Evolutionary conservation across 805 yeast genomes (phyloP), one percentile per base, ranked within the genome.

Genomic region (Nakazawaea wyomingensis): DNA sequence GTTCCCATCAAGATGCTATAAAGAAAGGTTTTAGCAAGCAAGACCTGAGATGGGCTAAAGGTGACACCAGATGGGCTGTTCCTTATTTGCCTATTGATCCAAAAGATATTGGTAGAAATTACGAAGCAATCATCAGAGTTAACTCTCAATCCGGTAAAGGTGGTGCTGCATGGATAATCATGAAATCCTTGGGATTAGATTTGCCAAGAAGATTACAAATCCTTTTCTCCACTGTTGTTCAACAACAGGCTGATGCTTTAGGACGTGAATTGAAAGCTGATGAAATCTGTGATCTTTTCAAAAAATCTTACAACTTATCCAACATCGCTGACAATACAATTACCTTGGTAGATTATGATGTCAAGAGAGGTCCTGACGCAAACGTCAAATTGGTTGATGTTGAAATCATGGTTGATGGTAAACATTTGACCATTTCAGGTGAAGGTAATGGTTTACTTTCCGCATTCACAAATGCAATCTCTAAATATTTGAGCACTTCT

Each of bases 131-230:
- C 46, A 83, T 83, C 57, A 73, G 91, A 69, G 90, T 83, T 55
- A 83, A 83, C 66, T 83, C 91, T 18, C 91, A 83, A 66, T 80
- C 87, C n/a, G 91, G 91, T 62, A 83, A 83, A 62, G 91, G 91
- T 58, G 91, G 91, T 62, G 87, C 90, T 36, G 87, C 90, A 18
- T 83, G 91, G 91, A 78, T 83, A 44, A 72, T 83, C 49, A 73
- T 81, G 56, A 72, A 85, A 64, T 68, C 84, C 26, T 65, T 82
- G 52, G 89, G 86, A 48, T 67, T 83, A 52, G 91, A 83, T 56
- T 66, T 83, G 49, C 91, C 91, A 59, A 75, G 88, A 67, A 68
- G 66, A 43, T 65, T 83, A 63, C 91, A 83, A 66, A 76, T 83
- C 44, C 72, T 72, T 46, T 83, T 83, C 63, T 80, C 88, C 11